Conservation (phyloP, 2,329 filamentous ascomycete species). For the Dactylellina cionopaga region DNA sequence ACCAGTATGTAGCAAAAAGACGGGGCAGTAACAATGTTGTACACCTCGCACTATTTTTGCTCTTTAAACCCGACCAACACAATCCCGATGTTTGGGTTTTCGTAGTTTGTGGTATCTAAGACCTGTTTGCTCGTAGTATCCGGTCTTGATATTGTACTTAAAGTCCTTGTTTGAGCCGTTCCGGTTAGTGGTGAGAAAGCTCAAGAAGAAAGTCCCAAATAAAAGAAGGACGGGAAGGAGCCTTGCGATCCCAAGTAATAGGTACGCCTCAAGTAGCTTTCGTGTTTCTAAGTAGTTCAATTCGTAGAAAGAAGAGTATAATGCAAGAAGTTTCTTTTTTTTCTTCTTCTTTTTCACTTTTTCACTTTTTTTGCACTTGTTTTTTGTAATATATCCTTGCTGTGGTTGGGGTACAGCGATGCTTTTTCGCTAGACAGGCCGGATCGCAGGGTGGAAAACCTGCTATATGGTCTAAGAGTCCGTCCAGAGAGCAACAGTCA, state of each 20-base stretch:
- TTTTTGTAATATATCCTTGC: slow-evolving; percentile 7
- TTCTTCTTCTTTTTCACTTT: too few relatives aligned
- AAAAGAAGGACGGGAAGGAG: slow-evolving; percentile 8
- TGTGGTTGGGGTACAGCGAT: slow-evolving; percentile 8
- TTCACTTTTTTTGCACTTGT: neutral
- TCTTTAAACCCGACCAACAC: slow-evolving; percentile 27
- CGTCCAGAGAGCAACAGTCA: slow-evolving; percentile 28
- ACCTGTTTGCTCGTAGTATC: slow-evolving; percentile 30
- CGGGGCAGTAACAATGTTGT: slow-evolving; percentile 17
- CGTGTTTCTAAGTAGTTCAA: neutral
- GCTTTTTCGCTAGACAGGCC: slow-evolving; percentile 8
- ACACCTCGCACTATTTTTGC: slow-evolving; percentile 30
- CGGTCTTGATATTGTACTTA: slow-evolving; percentile 37
- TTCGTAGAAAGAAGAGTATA: neutral
- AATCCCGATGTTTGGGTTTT: slow-evolving; percentile 37
- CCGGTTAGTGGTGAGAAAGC: slow-evolving; percentile 13
- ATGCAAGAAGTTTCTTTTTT: neutral
- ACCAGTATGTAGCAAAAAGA: slow-evolving; percentile 16
- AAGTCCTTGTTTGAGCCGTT: slow-evolving; percentile 24
- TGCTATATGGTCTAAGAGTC: slow-evolving; percentile 23
- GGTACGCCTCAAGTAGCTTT: neutral
- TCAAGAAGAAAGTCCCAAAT: slow-evolving; percentile 7
- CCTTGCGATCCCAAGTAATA: neutral
- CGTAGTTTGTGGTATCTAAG: slow-evolving; percentile 28
- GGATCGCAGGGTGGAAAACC: slow-evolving; percentile 15